phyloP scores from a whole-genome alignment of 2,329 filamentous ascomycete genomes.

The Dendrostoma leiphaemia region DNA sequence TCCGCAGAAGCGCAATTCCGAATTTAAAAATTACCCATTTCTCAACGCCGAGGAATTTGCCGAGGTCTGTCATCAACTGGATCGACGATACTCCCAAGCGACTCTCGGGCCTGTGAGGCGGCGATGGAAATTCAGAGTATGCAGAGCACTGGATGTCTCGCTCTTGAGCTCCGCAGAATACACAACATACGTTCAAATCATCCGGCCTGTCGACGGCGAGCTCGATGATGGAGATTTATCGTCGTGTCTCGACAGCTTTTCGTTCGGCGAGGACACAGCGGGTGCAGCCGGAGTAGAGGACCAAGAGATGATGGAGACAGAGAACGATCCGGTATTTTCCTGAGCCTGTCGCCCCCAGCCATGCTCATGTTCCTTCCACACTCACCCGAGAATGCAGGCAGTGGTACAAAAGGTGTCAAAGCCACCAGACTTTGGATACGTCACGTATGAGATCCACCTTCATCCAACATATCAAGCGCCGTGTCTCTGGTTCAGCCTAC shows the following conservation, averaged over 20 bases:
- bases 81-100: slow-evolving; percentile 56
- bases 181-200: slow-evolving; percentile 55
- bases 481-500: slow-evolving; percentile 72
- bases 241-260: slow-evolving; percentile 43
- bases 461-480: slow-evolving; percentile 74
- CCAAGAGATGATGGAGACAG: slow-evolving; percentile 46
- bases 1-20: slow-evolving; percentile 24
- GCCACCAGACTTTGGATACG: slow-evolving; percentile 40
- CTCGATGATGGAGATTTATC: slow-evolving; percentile 45
- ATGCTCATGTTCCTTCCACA: neutral
- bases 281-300: slow-evolving; percentile 32
- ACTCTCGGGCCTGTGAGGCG: slow-evolving; percentile 53
- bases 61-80: slow-evolving; percentile 61
- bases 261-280: slow-evolving; percentile 30
- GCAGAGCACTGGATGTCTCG: slow-evolving; percentile 47
- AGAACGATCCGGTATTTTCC: slow-evolving; percentile 50
- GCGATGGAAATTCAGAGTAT: slow-evolving; percentile 54
- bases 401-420: slow-evolving; percentile 33
- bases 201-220: slow-evolving; percentile 47
- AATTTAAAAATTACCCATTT: slow-evolving; percentile 57
- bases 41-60: slow-evolving; percentile 62
- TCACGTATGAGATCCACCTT: slow-evolving; percentile 72
- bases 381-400: slow-evolving; percentile 33
- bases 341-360: neutral
- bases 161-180: slow-evolving; percentile 42